Evolutionary conservation across 2,329 filamentous ascomycete genomes (phyloP).

Genomic region (Aspergillus alliaceus): DNA sequence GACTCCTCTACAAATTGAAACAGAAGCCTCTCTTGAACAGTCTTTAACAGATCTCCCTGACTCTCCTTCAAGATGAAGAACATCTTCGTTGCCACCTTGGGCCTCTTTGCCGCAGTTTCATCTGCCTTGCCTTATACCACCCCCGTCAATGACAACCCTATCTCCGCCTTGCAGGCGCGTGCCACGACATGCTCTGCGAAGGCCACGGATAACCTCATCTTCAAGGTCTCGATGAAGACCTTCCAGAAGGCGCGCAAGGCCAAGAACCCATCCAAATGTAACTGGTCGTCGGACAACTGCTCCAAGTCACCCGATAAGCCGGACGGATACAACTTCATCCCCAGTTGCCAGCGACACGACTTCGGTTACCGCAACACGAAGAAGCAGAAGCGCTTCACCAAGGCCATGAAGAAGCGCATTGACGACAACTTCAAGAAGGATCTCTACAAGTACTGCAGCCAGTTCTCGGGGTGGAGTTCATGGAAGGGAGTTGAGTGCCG

Average conservation of each 20-base stretch:
- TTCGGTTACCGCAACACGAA: neutral
- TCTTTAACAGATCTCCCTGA: no score
- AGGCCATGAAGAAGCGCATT: neutral
- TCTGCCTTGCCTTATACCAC: neutral
- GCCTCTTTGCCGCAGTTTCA: neutral
- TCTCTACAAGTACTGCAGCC: neutral
- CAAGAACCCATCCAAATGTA: neutral
- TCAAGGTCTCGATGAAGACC: neutral
- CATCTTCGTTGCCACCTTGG: neutral
- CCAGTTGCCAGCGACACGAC: neutral
- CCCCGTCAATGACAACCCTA: neutral
- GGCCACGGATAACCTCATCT: neutral
- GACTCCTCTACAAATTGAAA: neutral
- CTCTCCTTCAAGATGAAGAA: neutral
- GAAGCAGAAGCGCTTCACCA: neutral
- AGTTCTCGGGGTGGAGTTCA: neutral
- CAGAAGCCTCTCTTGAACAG: no score
- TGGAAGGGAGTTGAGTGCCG: neutral
- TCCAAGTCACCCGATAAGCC: neutral
- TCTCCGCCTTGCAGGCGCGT: neutral
- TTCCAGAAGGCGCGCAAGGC: conserved; percentile 1
- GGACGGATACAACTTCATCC: neutral
- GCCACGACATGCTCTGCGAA: neutral
- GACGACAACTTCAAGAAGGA: neutral
- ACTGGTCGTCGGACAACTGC: neutral